Conservation (phyloP, 768 basidiomycete species). For the Dioszegia crocea region DNA sequence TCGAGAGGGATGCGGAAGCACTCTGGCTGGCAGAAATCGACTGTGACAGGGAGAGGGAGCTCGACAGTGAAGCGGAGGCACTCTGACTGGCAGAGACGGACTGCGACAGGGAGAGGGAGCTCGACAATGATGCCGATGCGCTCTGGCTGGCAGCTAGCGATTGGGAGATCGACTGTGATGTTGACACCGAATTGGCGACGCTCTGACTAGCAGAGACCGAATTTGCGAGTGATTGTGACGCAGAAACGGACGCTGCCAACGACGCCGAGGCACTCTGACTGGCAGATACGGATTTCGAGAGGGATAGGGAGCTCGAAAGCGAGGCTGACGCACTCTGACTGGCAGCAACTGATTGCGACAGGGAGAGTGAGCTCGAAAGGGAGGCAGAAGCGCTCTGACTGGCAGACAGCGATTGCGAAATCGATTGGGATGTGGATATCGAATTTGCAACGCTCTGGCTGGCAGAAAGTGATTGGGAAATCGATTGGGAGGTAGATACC, state of each 20-base stretch:
- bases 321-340: background rate
- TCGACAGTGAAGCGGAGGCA: background rate
- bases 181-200: background rate
- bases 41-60: no score
- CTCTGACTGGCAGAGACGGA: background rate
- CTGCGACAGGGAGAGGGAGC: background rate
- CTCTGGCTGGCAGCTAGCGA: constrained; percentile 1
- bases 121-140: background rate
- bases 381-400: background rate
- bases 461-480: background rate
- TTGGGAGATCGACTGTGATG: background rate
- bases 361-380: background rate
- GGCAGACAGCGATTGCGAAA: constrained; percentile 2
- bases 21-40: constrained; percentile 1
- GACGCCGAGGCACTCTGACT: constrained; percentile 1
- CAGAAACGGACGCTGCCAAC: background rate
- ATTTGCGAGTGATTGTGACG: background rate
- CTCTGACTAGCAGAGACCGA: background rate
- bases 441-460: constrained; percentile 1
- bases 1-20: constrained; percentile 1
- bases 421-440: background rate
- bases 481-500: background rate
- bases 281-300: background rate
- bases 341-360: constrained; percentile 1
- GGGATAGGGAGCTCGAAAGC: background rate